Evolutionary conservation across 306 rosid genomes (phyloP), one percentile per base, ranked within the genome.

Genomic region (Rosa lucieae): DNA sequence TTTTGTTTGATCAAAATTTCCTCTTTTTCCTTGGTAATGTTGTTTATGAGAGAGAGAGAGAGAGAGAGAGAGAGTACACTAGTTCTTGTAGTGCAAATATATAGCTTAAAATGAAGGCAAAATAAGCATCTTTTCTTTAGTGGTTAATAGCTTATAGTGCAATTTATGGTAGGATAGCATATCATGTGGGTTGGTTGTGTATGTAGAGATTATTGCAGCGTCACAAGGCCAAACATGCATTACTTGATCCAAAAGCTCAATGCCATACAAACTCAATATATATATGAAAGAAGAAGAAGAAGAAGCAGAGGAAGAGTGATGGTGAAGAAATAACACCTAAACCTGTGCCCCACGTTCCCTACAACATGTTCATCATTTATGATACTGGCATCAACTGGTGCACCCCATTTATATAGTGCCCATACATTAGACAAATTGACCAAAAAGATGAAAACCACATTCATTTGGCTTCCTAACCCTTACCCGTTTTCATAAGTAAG

Each of bases 71-170:
- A 81, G 77, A 40, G 74, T 75, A 59, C 53, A 81, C 69, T 55
- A 20, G 61, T 2, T 20, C 61, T 20, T 18, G 63, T 56, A 20
- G 76, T 65, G 75, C 53, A 76, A 68, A 18, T 37, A 3, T 65
- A 14, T 17, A 78, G 62, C 82, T 81, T 86, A 79, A 77, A 80
- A 79, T 69, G 92, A 88, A 82, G 85, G 87, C 85, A 80, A 85
- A 88, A 39, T 67, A 67, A 82, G 83, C 78, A 83, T 85, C 80
- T 78, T 69, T 74, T 37, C 48, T 56, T 71, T 56, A 39, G 37
- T 63, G 82, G 75, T 63, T 40, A 29, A 72, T 65, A 58, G 35
- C 85, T 86, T 83, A 72, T 51, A 67, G 48, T 88, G 80, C 86
- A 79, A 80, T 79, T 79, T 79, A 79, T 80, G 83, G 72, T 21